Base-by-base conservation (phyloP, 805 yeast species). In the Candida maris region DNA sequence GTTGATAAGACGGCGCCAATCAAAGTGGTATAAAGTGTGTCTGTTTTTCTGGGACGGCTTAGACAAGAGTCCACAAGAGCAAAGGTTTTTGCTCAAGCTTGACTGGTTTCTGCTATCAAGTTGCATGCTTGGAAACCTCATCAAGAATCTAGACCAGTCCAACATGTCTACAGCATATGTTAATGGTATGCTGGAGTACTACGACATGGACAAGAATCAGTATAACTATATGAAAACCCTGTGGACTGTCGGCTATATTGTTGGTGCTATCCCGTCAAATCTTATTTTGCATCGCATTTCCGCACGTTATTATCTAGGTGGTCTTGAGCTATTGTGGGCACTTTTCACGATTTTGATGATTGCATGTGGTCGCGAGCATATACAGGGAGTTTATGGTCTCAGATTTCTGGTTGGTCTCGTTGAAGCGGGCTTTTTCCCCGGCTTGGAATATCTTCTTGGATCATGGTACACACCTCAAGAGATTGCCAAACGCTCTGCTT, bases 151-250 rank as follows among this genome's bases (percentile, higher is more conserved):
- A 28, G 85, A 81, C 51, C 71, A 70, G 39, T 66, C 73, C 28
- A 81, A 79, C 53, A 59, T 75, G 34, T 69, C 68, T 39, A 79
- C 79, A 43, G 87, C 85, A 1, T 81, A 78, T 51, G 79, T 77
- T 32, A 73, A 79, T 17, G 81, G 84, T 13, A 68, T 81, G 75
- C 57, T 68, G 39, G 79, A 74, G 44, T 75, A 67, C 34, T 59
- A 78, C 25, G 64, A 65, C 4, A 69, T 82, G 75, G 51, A 67
- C 37, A 80, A 79, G 7, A 67, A 65, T 39, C 71, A 75, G 39
- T 68, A 65, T 44, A 73, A 75, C 47, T 64, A 65, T 38, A 46
- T 71, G 51, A 51, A 53, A 3, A 64, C 77, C 0, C 41, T 68
- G 22, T 73, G 70, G 68, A 68, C 77, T 0, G 71, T 70, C 21